Base-by-base conservation (phyloP, 2,329 filamentous ascomycete species). In the Pseudogymnoascus sp. region DNA sequence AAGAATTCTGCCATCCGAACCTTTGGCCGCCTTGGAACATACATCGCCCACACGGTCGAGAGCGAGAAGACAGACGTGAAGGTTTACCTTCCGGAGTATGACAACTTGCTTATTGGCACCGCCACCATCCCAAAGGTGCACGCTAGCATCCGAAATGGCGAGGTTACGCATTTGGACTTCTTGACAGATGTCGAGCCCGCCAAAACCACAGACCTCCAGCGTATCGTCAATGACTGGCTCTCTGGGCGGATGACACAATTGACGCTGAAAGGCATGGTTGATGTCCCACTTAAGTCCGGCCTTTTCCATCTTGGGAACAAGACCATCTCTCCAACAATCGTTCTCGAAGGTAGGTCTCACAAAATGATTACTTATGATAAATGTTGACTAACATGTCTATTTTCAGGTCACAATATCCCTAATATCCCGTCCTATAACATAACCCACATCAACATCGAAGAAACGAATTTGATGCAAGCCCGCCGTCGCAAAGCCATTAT, bases 211-310 rank as follows among this genome's bases (percentile, higher is more conserved):
- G 87, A 86, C 5, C 85, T 97, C 67, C 86, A 90, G 63, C 82
- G 82, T 62, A 82, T 97, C 64, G 91, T 90, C 53, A 91, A 94
- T 71, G 89, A 96, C 72, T 97, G 91, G 86, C 76, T 99, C 63
- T 85, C 89, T 60, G 91, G 92, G 38, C 86, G 84, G 60, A 77
- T 97, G 62, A 82, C 85, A 9, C 79, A 82, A 61, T 75, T 99
- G 62, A 84, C 82, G 63, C 77, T 97, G 12, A 80, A 86, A 60
- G 93, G 88, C 43, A 88, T 87, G 69, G 87, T 90, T 25, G 77
- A 86, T 38, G 78, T 97, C 37, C 80, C 81, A 33, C 75, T 97
- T 61, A 91, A 86, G 72, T 89, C 91, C 53, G 93, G 94, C 22
- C 75, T 96, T 58, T 77, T 97, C 63, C 83, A 83, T 47, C 78